Conservation (phyloP, 1,139 yeast species). For the Yamadazyma trypodendri region DNA sequence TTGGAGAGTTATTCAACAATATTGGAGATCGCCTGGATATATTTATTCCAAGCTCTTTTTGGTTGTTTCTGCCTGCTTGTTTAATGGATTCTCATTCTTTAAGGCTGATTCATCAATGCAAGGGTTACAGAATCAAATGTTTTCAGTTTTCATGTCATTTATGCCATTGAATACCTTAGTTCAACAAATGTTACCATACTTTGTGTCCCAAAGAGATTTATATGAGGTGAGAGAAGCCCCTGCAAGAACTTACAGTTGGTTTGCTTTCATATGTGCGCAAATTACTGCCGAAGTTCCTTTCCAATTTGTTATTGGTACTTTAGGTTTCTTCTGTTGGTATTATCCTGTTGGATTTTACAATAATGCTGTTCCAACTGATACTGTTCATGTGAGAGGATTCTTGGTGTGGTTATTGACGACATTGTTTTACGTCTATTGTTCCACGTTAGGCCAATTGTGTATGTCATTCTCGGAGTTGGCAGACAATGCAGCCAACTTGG, state of each 20-base stretch:
- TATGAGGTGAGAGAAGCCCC: slow-evolving; percentile 94
- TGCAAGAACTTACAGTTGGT: slow-evolving; percentile 52
- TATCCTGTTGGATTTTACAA: slow-evolving; percentile 42
- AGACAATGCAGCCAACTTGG: slow-evolving; percentile 74
- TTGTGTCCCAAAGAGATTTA: slow-evolving; percentile 68
- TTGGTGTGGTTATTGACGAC: slow-evolving; percentile 59
- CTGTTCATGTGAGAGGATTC: slow-evolving; percentile 53
- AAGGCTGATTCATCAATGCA: slow-evolving; percentile 60
- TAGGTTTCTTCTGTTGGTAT: slow-evolving; percentile 40
- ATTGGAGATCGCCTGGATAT: slow-evolving; percentile 46
- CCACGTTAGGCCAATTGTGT: slow-evolving; percentile 64
- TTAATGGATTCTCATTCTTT: slow-evolving; percentile 52
- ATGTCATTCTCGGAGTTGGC: slow-evolving; percentile 63
- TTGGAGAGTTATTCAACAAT: slow-evolving; percentile 29
- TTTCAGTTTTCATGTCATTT: slow-evolving; percentile 66
- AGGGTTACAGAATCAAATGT: slow-evolving; percentile 65
- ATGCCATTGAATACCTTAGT: slow-evolving; percentile 60
- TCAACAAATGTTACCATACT: slow-evolving; percentile 75
- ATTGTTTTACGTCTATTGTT: slow-evolving; percentile 57
- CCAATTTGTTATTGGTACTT: slow-evolving; percentile 33
- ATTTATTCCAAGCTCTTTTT: slow-evolving; percentile 40
- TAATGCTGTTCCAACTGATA: slow-evolving; percentile 30
- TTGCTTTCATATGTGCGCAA: slow-evolving; percentile 40
- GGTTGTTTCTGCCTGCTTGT: slow-evolving; percentile 38
- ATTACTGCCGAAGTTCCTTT: slow-evolving; percentile 37